These are phyloP conservation scores for Talaromyces sp. DNA, from an alignment of 2,329 filamentous ascomycete species.

Conservation along the genomic window DNA sequence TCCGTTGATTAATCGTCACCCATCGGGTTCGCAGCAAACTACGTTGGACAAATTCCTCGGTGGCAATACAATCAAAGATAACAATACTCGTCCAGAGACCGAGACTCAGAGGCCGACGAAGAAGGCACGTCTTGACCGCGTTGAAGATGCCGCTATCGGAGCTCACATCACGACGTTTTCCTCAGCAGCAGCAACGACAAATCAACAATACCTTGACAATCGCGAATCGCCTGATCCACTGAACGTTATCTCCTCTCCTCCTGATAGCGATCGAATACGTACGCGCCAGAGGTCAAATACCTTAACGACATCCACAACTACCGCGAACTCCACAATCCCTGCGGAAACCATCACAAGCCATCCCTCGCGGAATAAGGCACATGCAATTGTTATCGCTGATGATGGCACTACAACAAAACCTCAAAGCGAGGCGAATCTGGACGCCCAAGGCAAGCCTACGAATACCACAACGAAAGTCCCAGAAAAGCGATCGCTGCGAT, in stretches of 20 bases:
- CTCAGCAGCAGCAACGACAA: not conserved
- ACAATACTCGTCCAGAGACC: not conserved
- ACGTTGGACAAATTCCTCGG: constrained; percentile 15
- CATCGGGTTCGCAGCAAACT: constrained; percentile 10
- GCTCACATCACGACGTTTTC: not conserved
- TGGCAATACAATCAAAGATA: constrained; percentile 1
- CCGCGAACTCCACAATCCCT: not conserved
- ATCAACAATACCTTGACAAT: constrained; percentile 19
- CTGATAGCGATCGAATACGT: constrained; percentile 13
- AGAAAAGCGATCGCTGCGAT: constrained; percentile 74
- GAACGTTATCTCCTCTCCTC: constrained; percentile 25
- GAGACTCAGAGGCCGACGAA: constrained; percentile 12
- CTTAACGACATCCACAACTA: not conserved
- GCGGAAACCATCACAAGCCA: not conserved
- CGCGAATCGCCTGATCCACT: constrained; percentile 30
- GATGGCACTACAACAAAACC: not conserved
- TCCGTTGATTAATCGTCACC: constrained; percentile 5
- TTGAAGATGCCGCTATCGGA: constrained; percentile 6
- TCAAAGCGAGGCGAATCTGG: not conserved
- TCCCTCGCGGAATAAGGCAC: constrained; percentile 3
- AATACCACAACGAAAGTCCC: not conserved
- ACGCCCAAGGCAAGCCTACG: not conserved
- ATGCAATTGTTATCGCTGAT: constrained; percentile 13
- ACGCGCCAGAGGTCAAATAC: constrained; percentile 7
- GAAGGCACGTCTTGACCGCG: constrained; percentile 8